These are phyloP conservation scores for Vigna mungo DNA, from an alignment of 306 rosid genomes.

Conservation along the genomic window DNA sequence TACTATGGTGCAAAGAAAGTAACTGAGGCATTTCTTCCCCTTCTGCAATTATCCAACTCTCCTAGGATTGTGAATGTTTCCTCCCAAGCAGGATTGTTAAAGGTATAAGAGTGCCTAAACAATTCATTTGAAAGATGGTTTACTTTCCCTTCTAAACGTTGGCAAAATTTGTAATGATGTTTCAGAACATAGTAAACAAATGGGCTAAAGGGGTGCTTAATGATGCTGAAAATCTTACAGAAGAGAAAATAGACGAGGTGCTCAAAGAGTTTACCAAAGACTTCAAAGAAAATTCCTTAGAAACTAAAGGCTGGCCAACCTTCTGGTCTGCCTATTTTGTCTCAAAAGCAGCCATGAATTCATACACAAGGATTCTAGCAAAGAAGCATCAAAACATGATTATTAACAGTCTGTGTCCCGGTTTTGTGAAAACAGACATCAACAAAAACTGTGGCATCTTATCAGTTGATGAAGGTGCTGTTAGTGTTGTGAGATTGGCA, in stretches of 20 bases:
- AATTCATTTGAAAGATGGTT: not conserved
- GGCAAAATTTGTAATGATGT: constrained; percentile 6
- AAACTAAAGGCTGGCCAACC: constrained; percentile 48
- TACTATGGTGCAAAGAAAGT: constrained; percentile 44
- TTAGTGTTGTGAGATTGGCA: constrained; percentile 42
- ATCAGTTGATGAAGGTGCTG: constrained; percentile 46
- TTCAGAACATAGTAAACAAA: constrained; percentile 27
- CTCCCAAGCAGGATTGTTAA: constrained; percentile 18
- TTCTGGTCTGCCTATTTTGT: not conserved
- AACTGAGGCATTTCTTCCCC: constrained; percentile 44
- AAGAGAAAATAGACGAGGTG: constrained; percentile 45
- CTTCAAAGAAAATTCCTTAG: constrained; percentile 37
- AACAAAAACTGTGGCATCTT: constrained; percentile 31
- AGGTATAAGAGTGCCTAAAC: constrained; percentile 28
- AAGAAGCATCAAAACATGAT: constrained; percentile 29
- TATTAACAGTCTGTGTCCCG: constrained; percentile 49
- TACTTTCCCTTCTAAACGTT: constrained; percentile 1
- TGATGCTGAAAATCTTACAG: constrained; percentile 46
- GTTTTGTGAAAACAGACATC: constrained; percentile 51
- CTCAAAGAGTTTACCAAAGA: constrained; percentile 44
- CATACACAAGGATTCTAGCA: constrained; percentile 53
- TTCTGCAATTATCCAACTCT: constrained; percentile 42
- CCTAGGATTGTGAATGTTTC: constrained; percentile 52
- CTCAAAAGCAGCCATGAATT: constrained; percentile 50
- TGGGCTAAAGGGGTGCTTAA: constrained; percentile 48